Evolutionary conservation across 2,329 filamentous ascomycete genomes (phyloP), one percentile per base, ranked within the genome.

Genomic region (Clarireedia monteithiana): DNA sequence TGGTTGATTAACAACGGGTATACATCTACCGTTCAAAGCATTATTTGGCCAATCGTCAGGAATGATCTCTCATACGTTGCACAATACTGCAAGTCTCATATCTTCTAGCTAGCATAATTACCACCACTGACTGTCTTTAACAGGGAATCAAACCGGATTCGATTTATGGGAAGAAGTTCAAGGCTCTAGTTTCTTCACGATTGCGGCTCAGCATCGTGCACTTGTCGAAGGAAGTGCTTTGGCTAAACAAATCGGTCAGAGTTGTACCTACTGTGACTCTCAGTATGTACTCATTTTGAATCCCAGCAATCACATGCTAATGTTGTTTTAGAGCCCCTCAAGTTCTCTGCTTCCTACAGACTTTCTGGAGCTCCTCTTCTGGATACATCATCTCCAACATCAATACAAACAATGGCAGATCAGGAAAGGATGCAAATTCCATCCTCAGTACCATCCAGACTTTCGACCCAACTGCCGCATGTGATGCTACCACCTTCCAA

Each of bases 101-200:
- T 15, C 39, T 42, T 20, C 39, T 42, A n/a, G 6, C 7, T 20
- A 20, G 39, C 17, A 42, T 42, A 14, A 42, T 42, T 17, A 26
- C 48, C 14, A 23, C 27, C 38, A 7, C 53, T 30, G 1, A 54
- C 52, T 57, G 36, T 58, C 45, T 38, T 7, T 12, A 14, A 36
- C 5, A 38, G 48, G 67, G 67, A 81, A 79, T 58, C 70, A 77
- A 57, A 77, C 76, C 5, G 77, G 77, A 0, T 94, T 83, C 65
- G 89, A 95, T 68, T 77, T 95, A 3, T 94, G 89, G 89, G 89
- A 94, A 68, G 89, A 94, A 69, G 81, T 91, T 14, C 74, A 76
- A 24, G 86, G 88, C 42, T 84, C 81, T 23, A 91, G 87, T 0
- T 94, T 91, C 75, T 95, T 92, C 71, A 94, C 89, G 1, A 73